These are phyloP conservation scores for Fraxinus nigra DNA, from an alignment of 305 asterid genomes.

Conservation along the genomic window DNA sequence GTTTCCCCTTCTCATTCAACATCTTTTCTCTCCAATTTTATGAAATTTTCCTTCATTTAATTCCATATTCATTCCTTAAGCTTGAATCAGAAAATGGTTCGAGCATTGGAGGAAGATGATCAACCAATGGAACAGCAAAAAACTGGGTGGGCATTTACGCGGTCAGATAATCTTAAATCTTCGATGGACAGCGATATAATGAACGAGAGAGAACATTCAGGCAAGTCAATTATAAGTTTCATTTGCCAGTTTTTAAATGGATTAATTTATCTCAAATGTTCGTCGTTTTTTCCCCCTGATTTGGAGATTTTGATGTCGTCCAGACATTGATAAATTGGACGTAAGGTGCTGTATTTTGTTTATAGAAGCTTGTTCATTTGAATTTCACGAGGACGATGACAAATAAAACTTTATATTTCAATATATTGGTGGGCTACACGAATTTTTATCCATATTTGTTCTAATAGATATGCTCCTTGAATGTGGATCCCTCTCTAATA, in stretches of 20 bases:
- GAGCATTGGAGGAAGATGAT: constrained; percentile 45
- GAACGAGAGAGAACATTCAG: constrained; percentile 38
- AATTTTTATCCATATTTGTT: not conserved
- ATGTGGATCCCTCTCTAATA: not conserved
- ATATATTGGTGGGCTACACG: not conserved
- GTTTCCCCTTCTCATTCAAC: constrained; percentile 5
- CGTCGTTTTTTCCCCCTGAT: not conserved
- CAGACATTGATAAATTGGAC: not conserved
- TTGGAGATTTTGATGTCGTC: not conserved
- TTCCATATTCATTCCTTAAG: not conserved
- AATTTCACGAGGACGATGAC: not conserved
- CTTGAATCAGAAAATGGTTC: constrained; percentile 30
- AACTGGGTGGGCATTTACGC: constrained; percentile 25
- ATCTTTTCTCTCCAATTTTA: not conserved
- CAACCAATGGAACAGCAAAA: constrained; percentile 20
- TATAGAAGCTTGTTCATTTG: not conserved
- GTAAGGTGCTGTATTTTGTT: not conserved
- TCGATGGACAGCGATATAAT: constrained; percentile 22
- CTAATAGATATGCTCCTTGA: not conserved
- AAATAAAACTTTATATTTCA: not conserved
- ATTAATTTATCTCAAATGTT: not conserved
- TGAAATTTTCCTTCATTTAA: not conserved
- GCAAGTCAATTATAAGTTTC: constrained; percentile 21
- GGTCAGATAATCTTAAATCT: constrained; percentile 36
- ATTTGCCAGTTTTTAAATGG: not conserved